Evolutionary conservation across 139 green algal genomes (phyloP), one percentile per base, ranked within the genome.

Genomic region (Nannochloris sp.): DNA sequence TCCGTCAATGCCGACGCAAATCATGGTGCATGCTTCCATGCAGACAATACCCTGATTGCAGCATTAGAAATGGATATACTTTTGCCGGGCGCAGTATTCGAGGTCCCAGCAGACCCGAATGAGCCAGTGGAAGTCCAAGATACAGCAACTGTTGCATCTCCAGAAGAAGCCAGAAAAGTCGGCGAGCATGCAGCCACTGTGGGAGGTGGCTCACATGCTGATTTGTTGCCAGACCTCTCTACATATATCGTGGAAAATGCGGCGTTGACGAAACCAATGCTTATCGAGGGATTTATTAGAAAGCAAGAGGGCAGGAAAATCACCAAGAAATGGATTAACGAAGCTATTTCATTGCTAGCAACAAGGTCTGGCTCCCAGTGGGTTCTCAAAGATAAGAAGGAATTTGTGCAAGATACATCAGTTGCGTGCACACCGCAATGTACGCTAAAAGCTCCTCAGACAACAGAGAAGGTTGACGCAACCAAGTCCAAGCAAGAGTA

Each of bases 271-370:
- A 18, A 19, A 23, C 16, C 15, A 34, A 29, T 46, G 25, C 36
- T 48, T 15, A 46, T 75, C 5, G 73, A 73, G 1, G 60, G 43
- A 8, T 88, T 86, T 66, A 19, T 78, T 4, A 65, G 73, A 14
- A 60, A 67, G 12, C 56, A 83, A 49, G 23, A 36, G 4, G 60
- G 25, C 11, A 50, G 51, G 23, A 75, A 72, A 48, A 25, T 79
- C 7, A 55, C 61, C 19, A 88, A 88, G 66, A 72, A 65, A 5
- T 76, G 74, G 58, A 64, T 84, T 31, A 65, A 64, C 5, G 73
- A 62, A 27, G 68, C 62, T 54, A 62, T 88, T 23, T 77, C 70
- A 34, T 70, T 80, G 24, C n/a, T 74, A 4, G 64, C 64, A 12
- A 48, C 69, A 15, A 56, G 56, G 29, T 31, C 18, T 29, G 62